Evolutionary conservation across 1,284 basidiomycete genomes (phyloP).

Genomic region (Bjerkandera adusta): DNA sequence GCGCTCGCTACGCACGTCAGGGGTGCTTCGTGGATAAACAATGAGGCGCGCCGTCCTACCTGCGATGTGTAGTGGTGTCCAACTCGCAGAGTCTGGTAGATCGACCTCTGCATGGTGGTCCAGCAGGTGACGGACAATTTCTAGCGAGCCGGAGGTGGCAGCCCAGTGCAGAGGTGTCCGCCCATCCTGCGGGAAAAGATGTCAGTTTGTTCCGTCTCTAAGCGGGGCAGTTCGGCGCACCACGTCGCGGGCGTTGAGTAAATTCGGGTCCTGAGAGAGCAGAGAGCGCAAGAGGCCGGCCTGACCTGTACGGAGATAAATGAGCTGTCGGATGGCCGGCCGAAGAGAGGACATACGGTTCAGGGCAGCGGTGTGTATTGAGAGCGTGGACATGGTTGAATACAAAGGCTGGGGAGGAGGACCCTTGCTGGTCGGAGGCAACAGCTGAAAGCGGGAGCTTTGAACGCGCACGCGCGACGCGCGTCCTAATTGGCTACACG

Average conservation of each 20-base stretch:
- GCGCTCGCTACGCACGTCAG: conserved; percentile 63
- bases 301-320: conserved; percentile 54
- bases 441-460: too few relatives aligned
- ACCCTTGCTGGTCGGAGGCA: too few relatives aligned
- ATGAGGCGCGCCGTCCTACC: conserved; percentile 53
- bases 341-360: conserved; percentile 45
- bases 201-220: too few relatives aligned
- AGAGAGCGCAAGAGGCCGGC: conserved; percentile 71
- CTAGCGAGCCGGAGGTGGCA: conserved; percentile 70
- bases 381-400: conserved; percentile 20
- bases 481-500: not conserved
- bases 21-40: not conserved
- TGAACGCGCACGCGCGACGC: not conserved
- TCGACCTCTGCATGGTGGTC: conserved; percentile 73
- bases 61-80: conserved; percentile 88
- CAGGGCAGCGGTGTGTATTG: conserved; percentile 63
- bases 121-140: conserved; percentile 73
- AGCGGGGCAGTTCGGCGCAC: conserved; percentile 39
- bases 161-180: conserved; percentile 91
- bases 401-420: conserved; percentile 1
- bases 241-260: conserved; percentile 67
- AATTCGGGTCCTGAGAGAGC: conserved; percentile 62
- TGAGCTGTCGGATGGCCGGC: conserved; percentile 4
- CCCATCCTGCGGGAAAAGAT: conserved; percentile 59
- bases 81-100: conserved; percentile 71